A percentile compares a stretch with the other conserved stretches of the same genome.
These are phyloP conservation scores for Solanum medicagineum DNA, from an alignment of 257 asterid species.

Conservation along the genomic window DNA sequence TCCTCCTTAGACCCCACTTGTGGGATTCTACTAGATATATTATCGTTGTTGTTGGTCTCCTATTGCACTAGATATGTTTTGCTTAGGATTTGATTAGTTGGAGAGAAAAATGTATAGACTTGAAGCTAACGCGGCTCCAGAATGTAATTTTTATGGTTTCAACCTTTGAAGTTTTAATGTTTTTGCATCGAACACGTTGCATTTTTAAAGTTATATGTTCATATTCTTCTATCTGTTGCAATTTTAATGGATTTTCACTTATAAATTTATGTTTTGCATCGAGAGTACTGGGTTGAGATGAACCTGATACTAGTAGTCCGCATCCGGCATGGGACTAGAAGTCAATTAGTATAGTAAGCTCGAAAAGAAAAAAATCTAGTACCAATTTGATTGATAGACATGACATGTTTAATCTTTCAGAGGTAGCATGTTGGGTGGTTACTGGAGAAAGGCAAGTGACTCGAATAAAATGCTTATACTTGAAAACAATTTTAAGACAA, in stretches of 20 bases:
- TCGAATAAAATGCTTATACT: constrained; percentile 40
- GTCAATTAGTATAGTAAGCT: neutral
- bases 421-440: constrained; percentile 48
- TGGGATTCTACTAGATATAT: too few relatives aligned
- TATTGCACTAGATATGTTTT: neutral
- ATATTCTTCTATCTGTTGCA: neutral
- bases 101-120: neutral
- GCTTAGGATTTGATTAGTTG: neutral
- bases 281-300: neutral
- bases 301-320: neutral
- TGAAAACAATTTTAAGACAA: constrained; percentile 41
- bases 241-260: neutral
- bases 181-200: neutral
- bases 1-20: too few relatives aligned
- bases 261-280: neutral
- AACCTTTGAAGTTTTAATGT: neutral
- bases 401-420: constrained; percentile 10
- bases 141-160: neutral
- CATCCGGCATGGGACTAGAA: neutral
- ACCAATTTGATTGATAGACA: neutral
- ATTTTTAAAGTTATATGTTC: neutral
- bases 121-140: neutral
- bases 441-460: constrained; percentile 45
- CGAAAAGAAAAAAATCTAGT: neutral
- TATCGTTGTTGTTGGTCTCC: neutral